Conservation (phyloP, 805 yeast genomes). For the Groenewaldozyma salmanticensis region DNA sequence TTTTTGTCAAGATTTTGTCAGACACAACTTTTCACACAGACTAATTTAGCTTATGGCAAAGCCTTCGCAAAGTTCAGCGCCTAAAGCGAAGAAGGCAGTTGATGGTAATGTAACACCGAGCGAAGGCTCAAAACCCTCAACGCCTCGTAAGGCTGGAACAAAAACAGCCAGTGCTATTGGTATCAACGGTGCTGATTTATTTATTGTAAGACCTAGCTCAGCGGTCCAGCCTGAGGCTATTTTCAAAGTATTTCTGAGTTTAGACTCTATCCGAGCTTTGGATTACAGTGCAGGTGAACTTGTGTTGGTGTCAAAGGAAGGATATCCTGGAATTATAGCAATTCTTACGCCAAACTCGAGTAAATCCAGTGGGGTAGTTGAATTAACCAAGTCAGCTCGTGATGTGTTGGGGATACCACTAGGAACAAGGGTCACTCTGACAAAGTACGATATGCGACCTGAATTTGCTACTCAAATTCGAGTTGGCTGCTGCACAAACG, state of each 20-base stretch:
- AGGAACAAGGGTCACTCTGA: constrained; percentile 44
- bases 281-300: constrained; percentile 24
- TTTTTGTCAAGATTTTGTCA: no score
- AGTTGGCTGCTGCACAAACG: constrained; percentile 10
- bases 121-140: no score
- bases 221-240: constrained; percentile 1
- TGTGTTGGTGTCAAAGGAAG: constrained; percentile 12
- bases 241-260: constrained; percentile 7
- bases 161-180: no score
- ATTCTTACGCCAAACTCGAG: constrained; percentile 19
- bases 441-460: constrained; percentile 41
- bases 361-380: constrained; percentile 19
- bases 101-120: no score
- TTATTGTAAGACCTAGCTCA: background rate
- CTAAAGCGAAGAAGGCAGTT: no score
- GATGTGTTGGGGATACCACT: constrained; percentile 33
- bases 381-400: constrained; percentile 27
- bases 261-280: constrained; percentile 18
- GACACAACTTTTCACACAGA: no score
- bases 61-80: no score
- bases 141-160: no score
- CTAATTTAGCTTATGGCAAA: no score
- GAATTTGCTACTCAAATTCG: no score
- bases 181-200: no score
- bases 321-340: constrained; percentile 15